Base-by-base conservation (phyloP, 2,329 filamentous ascomycete species). In the Trichoderma sp. region DNA sequence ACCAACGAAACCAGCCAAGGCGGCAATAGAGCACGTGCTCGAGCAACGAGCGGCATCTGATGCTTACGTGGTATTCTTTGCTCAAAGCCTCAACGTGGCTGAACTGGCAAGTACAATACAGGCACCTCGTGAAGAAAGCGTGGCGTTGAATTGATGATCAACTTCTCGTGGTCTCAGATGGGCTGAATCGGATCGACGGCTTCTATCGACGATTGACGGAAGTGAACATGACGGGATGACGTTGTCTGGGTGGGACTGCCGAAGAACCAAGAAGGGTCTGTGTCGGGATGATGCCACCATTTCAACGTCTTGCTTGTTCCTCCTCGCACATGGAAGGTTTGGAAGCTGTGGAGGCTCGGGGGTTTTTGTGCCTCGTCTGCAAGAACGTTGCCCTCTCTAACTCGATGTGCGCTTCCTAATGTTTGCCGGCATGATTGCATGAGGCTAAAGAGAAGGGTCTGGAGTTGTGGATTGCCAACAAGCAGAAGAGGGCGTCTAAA, bases 11-110 rank as follows among this genome's bases (percentile, higher is more conserved):
- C 1, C 9, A 19, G 30, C 51, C 60, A 56, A 60, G 63, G 55
- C 52, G 63, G 63, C 56, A 60, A 65, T 48, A 17, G 55, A 47
- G 63, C 63, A 65, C 63, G 63, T 65, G 63, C 63, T 43, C 34
- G 12, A 0, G 7, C 43, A 2, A 43, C 43, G 12, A 19, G 24
- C 12, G 45, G 50, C 48, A 63, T 50, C 51, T 54, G 48, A 63
- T 63, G 26, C 21, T 50, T 6, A n/a, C n/a, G n/a, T n/a, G n/a
- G 17, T 41, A 34, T n/a, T 19, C 7, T 50, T 21, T 30, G 45
- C 21, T 15, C 19, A 17, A 24, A 47, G 43, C 47, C 34, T 62
- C 34, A 30, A 39, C 48, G 47, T 62, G 59, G 39, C 48, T 45
- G 24, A 39, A 14, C 21, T 34, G 19, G 19, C 21, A 54, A 59